Evolutionary conservation across 805 yeast species (phyloP), one percentile per base, ranked within the genome.

Genomic region (Ogataea allantospora): DNA sequence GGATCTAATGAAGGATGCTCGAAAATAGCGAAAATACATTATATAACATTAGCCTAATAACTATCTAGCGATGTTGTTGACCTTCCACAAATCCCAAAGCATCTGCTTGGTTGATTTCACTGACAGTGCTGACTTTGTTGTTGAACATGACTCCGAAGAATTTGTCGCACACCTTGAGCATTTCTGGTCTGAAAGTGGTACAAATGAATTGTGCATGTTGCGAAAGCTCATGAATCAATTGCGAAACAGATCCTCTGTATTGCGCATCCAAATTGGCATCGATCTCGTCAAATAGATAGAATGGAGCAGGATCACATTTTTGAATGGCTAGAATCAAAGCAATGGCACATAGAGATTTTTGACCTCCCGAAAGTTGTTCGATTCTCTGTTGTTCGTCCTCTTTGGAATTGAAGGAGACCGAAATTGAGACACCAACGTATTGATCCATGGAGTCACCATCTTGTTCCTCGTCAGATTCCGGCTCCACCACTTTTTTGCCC

Each of bases 331-430:
- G 71, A 48, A 93, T 89, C 34, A 93, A 72, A 0, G 98, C 89
- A 50, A 93, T 79, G 1, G 99, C 98, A 68, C 98, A 89, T n/a
- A 93, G 67, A 0, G 97, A 85, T 58, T 91, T 91, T 56, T 93
- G 99, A 8, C 99, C 99, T 27, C 99, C 99, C 1, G 96, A 87
- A 12, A 93, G 68, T 57, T 89, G 97, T 57, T 88, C 95, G 40
- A 91, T 82, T 44, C 85, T 72, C 44, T 83, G 84, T 58, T 87
- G 96, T 49, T 88, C 96, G 55, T 89, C 84, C 18, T 74, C 71
- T 54, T 81, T 81, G 7, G 95, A 83, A 57, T 88, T 91, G 70
- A 91, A 91, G 0, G 96, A 86, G 3, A 89, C 97, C 7, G 82
- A 71, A 38, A 93, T 86, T 0, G 95, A 76, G 3, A 91, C 88